Base-by-base conservation (phyloP, 1,139 yeast genomes). In the Zygosaccharomyces pseudobailii region DNA sequence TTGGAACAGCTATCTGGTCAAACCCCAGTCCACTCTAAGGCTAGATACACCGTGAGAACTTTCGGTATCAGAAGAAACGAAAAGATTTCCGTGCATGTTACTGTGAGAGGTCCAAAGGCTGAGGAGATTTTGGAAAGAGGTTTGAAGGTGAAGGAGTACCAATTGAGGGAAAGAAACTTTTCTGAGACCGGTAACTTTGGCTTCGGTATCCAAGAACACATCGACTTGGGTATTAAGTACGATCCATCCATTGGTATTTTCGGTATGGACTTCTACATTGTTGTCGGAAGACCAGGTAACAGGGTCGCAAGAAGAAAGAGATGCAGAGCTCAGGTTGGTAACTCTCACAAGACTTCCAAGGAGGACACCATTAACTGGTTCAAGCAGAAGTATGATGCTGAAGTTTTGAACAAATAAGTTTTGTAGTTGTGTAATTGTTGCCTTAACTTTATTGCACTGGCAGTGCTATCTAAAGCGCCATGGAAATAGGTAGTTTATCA, bases 181-280 rank as follows among this genome's bases (percentile, higher is more conserved):
- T 88, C 97, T 69, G 88, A 82, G 67, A 90, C 97, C 71, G 99
- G 99, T 79, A 94, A 92, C 97, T 92, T 92, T 71, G 99, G 98
- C 81, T 92, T 92, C 85, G 99, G 99, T 86, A 83, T 92, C 73
- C 88, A 87, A 69, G 99, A 92, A 83, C 99, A 92, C 85, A 92
- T 92, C 71, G 99, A 92, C 77, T 85, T 92, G 76, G 98, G 98
- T 84, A 92, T 92, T 87, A 94, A 94, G 83, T 92, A 92, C 81
- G 98, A 94, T 78, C 99, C 99, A 76, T 82, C 87, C 73, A 94
- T 92, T 71, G 98, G 98, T 76, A 92, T 92, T 75, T 94, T 92
- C 92, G 98, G 99, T 84, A 92, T 92, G 99, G 98, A 92, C 79
- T 92, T 92, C 86, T 94, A 89, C 92, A 92, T 92, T 72, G 97